These are phyloP conservation scores for Lyophyllum atratum DNA, from an alignment of 768 basidiomycete species.

Conservation along the genomic window DNA sequence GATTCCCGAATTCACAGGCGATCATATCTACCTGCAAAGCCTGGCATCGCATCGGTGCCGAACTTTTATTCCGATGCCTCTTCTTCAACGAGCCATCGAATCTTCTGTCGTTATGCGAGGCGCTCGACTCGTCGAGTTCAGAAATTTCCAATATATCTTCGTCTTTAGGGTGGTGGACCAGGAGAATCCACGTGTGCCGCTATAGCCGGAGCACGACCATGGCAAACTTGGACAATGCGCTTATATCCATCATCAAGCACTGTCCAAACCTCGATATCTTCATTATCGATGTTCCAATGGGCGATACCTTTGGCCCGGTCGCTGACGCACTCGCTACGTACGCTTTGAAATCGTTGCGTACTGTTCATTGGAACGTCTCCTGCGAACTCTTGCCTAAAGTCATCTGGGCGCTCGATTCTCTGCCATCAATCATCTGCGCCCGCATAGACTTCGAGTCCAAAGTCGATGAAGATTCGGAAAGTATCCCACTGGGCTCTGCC, in stretches of 20 bases:
- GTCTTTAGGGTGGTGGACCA: slow-evolving; percentile 70
- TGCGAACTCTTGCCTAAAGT: slow-evolving; percentile 59
- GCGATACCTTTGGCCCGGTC: slow-evolving; percentile 59
- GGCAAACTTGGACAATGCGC: slow-evolving; percentile 51
- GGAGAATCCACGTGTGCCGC: slow-evolving; percentile 68
- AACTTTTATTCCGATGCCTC: slow-evolving; percentile 69
- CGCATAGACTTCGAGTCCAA: slow-evolving; percentile 54
- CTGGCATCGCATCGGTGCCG: slow-evolving; percentile 62
- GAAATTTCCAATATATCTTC: slow-evolving; percentile 37
- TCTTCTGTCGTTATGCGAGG: slow-evolving; percentile 50
- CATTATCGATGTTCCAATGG: slow-evolving; percentile 67
- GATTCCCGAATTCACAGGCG: slow-evolving; percentile 45
- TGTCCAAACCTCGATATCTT: slow-evolving; percentile 78
- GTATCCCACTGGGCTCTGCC: slow-evolving; percentile 61
- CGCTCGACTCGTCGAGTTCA: slow-evolving; percentile 48
- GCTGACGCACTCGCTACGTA: slow-evolving; percentile 61
- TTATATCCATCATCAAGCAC: slow-evolving; percentile 60
- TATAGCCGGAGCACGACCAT: slow-evolving; percentile 45
- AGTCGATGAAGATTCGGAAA: slow-evolving; percentile 32
- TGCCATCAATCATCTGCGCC: slow-evolving; percentile 56
- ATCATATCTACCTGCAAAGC: slow-evolving; percentile 68
- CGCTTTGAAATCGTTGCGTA: slow-evolving; percentile 53
- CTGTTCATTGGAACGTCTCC: slow-evolving; percentile 62
- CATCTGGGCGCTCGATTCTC: slow-evolving; percentile 69
- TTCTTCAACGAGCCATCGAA: slow-evolving; percentile 65